These are phyloP conservation scores for Dictyostelium brefeldianum DNA, from an alignment of 78 protist species.

Conservation along the genomic window DNA sequence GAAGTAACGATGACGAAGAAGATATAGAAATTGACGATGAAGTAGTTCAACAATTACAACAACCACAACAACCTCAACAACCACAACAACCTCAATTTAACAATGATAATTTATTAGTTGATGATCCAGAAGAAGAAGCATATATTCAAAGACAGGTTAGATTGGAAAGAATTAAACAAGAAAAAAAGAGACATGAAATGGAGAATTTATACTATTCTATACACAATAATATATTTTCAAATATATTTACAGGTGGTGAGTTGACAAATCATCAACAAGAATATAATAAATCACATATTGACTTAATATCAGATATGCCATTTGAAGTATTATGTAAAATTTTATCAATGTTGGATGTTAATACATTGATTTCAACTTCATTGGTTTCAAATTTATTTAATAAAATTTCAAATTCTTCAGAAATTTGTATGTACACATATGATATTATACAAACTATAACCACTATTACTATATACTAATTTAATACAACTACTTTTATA, in stretches of 20 bases:
- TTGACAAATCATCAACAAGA: constrained; percentile 28
- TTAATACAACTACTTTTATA: too few species aligned
- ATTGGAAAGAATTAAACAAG: neutral
- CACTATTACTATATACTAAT: too few species aligned
- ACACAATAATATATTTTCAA: constrained; percentile 2
- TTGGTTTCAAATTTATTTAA: constrained; percentile 49
- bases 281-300: neutral
- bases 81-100: neutral
- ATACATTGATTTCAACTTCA: neutral
- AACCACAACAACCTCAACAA: neutral
- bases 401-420: constrained; percentile 17
- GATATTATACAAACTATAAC: too few species aligned
- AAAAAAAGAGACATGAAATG: neutral
- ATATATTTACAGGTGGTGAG: neutral
- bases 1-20: neutral
- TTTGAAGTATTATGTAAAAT: constrained; percentile 33
- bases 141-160: constrained; percentile 5
- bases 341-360: neutral
- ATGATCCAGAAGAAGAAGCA: constrained; percentile 8
- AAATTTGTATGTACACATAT: constrained; percentile 70
- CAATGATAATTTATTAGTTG: neutral
- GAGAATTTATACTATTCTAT: neutral
- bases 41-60: neutral
- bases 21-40: neutral
- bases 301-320: constrained; percentile 41